Base-by-base conservation (phyloP, 495 filamentous ascomycete species). In the Neurospora sp. region DNA sequence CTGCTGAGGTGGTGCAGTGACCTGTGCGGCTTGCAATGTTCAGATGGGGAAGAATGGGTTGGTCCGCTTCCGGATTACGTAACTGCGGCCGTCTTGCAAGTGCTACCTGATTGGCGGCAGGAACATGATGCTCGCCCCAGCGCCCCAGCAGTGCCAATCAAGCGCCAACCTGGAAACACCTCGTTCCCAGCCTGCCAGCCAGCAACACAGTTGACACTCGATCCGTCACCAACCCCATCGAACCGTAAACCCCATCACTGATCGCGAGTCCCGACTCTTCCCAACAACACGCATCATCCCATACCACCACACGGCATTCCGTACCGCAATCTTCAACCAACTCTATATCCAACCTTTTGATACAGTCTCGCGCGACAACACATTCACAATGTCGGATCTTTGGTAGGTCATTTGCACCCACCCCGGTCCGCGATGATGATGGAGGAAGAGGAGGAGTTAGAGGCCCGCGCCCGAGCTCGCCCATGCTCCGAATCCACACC, bases 121-220 rank as follows among this genome's bases (percentile, higher is more conserved):
- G 34, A 69, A 72, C 21, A 72, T 69, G 45, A 70, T 34, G 78
- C 75, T 76, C 78, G 79, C 75, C 76, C 78, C 75, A 78, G 74
- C 74, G 74, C 78, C 73, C 73, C 71, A 73, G 72, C 69, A 72
- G 72, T 73, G 62, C 77, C 78, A 79, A 78, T 80, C 79, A 83
- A 81, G 80, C 71, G 76, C 69, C 77, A 77, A 80, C 77, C 80
- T 82, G 78, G 79, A 84, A 85, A 80, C 81, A 85, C 80, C 79
- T 82, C 79, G 78, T 79, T 66, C 54, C 76, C 76, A 75, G 76
- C 71, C 38, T 66, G 54, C 54, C 54, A 72, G 40, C 73, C 73
- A 77, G 76, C 77, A 34, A 66, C 54, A 66, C 54, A 66, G 54
- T 66, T 66, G 54, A 66, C 54, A 66, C 74, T 80, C 74, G 70